A percentile compares a stretch with the other conserved stretches of the same genome.
These are phyloP conservation scores for Aspergillus fumigatus DNA, from an alignment of 2,329 filamentous ascomycete species.

Conservation along the genomic window DNA sequence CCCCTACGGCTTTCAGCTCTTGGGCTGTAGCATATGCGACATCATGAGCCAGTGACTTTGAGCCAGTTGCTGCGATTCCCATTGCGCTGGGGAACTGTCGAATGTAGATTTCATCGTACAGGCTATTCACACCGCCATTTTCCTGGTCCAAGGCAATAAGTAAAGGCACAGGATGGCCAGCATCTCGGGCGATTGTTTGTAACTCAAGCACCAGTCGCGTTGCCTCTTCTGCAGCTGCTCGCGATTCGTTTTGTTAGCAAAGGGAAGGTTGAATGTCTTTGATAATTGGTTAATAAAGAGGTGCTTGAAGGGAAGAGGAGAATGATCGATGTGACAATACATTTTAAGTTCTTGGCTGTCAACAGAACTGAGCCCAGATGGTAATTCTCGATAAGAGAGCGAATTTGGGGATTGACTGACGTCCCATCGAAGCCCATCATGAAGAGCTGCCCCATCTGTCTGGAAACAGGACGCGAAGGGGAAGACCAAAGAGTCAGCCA, in stretches of 20 bases:
- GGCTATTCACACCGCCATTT: constrained; percentile 94
- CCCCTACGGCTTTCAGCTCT: constrained; percentile 85
- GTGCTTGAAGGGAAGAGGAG: constrained; percentile 29
- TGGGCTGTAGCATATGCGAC: constrained; percentile 90
- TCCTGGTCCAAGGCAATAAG: constrained; percentile 93
- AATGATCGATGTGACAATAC: constrained; percentile 35
- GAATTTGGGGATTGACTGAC: constrained; percentile 58
- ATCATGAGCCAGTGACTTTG: constrained; percentile 77
- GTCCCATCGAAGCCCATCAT: constrained; percentile 67
- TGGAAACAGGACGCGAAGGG: constrained; percentile 69
- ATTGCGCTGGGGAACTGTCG: constrained; percentile 96
- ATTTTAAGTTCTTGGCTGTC: constrained; percentile 63
- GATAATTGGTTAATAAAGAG: background rate
- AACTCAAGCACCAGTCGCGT: constrained; percentile 84
- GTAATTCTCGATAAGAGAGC: constrained; percentile 58
- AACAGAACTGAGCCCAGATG: constrained; percentile 80
- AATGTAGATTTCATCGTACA: constrained; percentile 93
- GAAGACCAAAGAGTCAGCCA: constrained; percentile 32
- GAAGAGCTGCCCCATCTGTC: constrained; percentile 55
- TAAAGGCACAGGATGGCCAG: constrained; percentile 83
- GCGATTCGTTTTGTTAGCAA: constrained; percentile 25
- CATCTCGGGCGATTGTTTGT: constrained; percentile 84
- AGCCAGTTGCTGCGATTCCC: constrained; percentile 90
- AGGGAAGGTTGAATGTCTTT: background rate
- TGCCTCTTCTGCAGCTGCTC: constrained; percentile 79